phyloP scores from a whole-genome alignment of 352 stramenopile genomes.

The Phytopythium oedochilum region DNA sequence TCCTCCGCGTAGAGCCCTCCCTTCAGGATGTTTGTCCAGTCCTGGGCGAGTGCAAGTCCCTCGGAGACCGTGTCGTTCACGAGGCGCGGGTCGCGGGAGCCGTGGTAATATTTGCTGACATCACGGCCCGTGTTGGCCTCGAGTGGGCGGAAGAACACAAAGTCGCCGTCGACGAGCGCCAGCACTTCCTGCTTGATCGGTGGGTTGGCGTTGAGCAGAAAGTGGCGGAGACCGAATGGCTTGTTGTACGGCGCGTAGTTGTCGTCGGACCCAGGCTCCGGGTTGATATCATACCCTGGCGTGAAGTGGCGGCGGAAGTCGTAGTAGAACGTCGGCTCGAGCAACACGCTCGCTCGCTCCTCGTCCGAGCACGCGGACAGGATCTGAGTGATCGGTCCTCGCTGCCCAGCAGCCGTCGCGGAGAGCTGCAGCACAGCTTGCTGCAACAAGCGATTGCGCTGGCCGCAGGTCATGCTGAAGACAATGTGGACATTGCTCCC shows the following conservation, averaged over 20 bases:
- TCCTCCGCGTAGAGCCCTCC: conserved; percentile 28
- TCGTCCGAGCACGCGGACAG: conserved; percentile 33
- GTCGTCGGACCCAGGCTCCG: conserved; percentile 36
- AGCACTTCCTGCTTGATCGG: conserved; percentile 30
- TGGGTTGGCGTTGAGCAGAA: conserved; percentile 32
- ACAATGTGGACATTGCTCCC: conserved; percentile 33
- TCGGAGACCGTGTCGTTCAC: conserved; percentile 34
- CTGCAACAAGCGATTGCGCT: conserved; percentile 28
- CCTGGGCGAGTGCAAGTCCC: conserved; percentile 35
- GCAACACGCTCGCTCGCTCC: conserved; percentile 18
- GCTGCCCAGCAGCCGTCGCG: conserved; percentile 25
- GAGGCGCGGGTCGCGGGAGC: conserved; percentile 17
- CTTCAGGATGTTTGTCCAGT: conserved; percentile 37
- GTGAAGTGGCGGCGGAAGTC: conserved; percentile 53
- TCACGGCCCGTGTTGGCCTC: conserved; percentile 34
- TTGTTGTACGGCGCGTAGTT: conserved; percentile 52
- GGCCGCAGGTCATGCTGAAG: conserved; percentile 42
- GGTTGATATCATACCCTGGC: conserved; percentile 32
- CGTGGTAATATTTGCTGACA: conserved; percentile 38
- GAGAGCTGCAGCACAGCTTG: conserved; percentile 42
- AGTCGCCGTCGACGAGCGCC: conserved; percentile 33
- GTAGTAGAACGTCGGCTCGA: conserved; percentile 43
- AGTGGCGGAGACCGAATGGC: conserved; percentile 45
- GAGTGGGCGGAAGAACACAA: conserved; percentile 37
- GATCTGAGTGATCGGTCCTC: conserved; percentile 50